phyloP scores from a whole-genome alignment of 768 basidiomycete species.

The Fomitopsis serialis region DNA sequence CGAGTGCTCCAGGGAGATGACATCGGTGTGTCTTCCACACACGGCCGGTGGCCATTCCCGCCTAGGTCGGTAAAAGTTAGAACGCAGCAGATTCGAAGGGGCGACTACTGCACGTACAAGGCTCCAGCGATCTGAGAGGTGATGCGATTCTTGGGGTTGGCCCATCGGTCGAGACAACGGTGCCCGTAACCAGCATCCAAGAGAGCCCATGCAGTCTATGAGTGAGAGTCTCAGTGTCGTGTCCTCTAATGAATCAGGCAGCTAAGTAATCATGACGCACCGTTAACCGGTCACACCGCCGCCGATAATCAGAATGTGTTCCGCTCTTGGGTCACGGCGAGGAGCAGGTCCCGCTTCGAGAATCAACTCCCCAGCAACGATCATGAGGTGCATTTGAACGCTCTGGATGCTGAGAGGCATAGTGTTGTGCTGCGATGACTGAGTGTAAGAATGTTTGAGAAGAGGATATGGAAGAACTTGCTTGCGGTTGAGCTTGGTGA shows the following conservation, averaged over 20 bases:
- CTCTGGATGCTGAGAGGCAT: no score
- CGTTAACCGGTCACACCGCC: conserved; percentile 19
- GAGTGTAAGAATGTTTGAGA: no score
- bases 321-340: not conserved
- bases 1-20: conserved; percentile 27
- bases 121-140: conserved; percentile 19
- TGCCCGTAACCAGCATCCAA: conserved; percentile 33
- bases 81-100: not conserved
- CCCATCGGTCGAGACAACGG: conserved; percentile 23
- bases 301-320: conserved; percentile 12
- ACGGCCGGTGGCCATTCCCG: conserved; percentile 38
- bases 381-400: no score
- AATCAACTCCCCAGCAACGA: no score
- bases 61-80: conserved; percentile 13
- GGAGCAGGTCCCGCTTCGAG: no score
- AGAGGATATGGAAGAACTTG: no score
- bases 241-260: no score
- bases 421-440: no score
- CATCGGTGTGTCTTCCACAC: conserved; percentile 33
- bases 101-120: conserved; percentile 20
- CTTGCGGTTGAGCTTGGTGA: no score
- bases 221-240: no score
- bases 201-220: conserved; percentile 23
- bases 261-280: no score
- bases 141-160: conserved; percentile 12